phyloP scores from a whole-genome alignment of 768 basidiomycete genomes.

The Tylopilus felleus region DNA sequence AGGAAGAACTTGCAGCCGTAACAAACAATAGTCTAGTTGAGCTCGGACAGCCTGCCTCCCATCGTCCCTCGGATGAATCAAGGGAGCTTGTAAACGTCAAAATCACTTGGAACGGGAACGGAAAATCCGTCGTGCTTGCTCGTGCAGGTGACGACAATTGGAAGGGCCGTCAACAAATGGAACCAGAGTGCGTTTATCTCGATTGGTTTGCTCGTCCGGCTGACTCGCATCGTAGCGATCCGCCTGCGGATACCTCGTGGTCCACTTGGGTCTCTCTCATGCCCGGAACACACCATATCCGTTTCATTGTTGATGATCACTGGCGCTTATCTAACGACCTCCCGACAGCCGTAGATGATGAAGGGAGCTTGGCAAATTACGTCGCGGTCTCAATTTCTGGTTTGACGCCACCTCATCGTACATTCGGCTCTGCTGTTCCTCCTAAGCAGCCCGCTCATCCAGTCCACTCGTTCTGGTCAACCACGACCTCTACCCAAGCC shows the following conservation, averaged over 20 bases:
- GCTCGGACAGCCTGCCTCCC: constrained; percentile 18
- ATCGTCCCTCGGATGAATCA: constrained; percentile 24
- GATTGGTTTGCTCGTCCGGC: constrained; percentile 5
- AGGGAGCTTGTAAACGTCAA: constrained; percentile 40
- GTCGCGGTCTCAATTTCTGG: constrained; percentile 50
- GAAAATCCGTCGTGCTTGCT: constrained; percentile 60
- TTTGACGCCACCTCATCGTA: constrained; percentile 30
- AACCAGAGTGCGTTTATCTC: constrained; percentile 49
- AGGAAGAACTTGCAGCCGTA: constrained; percentile 23
- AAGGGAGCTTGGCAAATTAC: constrained; percentile 93
- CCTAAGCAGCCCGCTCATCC: constrained; percentile 25
- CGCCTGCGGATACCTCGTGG: constrained; percentile 36
- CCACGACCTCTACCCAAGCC: constrained; percentile 33
- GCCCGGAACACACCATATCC: constrained; percentile 91
- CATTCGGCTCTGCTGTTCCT: constrained; percentile 34
- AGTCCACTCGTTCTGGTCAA: constrained; percentile 45
- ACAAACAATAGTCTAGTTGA: constrained; percentile 13
- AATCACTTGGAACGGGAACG: constrained; percentile 66
- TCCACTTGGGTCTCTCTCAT: constrained; percentile 50
- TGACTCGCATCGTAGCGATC: constrained; percentile 25
- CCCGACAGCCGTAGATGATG: constrained; percentile 90
- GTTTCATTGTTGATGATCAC: constrained; percentile 90
- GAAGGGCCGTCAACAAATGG: constrained; percentile 67
- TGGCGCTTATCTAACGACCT: constrained; percentile 77
- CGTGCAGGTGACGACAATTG: constrained; percentile 74